A percentile compares a stretch with the other conserved stretches of the same genome.
Conservation (phyloP, 2,329 filamentous ascomycete species). For the Diatrype stigma region DNA sequence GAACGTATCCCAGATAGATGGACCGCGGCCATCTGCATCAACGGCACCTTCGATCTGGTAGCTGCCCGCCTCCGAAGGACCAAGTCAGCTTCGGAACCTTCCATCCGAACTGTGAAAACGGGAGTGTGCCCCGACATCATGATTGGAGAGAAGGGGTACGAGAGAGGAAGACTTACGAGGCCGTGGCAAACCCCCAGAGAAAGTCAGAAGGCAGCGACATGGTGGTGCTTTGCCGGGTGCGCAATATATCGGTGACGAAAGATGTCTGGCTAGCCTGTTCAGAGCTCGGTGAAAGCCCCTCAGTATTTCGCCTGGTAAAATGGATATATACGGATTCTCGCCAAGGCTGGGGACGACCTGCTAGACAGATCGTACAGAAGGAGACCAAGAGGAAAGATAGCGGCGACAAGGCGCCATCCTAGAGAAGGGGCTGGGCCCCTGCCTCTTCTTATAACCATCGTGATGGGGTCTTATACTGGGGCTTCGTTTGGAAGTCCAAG, state of each 20-base stretch:
- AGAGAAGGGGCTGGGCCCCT: slow-evolving; percentile 7
- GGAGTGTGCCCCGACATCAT: not conserved
- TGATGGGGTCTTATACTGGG: slow-evolving; percentile 5
- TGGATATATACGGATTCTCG: slow-evolving; percentile 18
- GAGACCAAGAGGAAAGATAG: slow-evolving; percentile 5
- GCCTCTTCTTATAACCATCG: slow-evolving; percentile 22
- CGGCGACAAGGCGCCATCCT: slow-evolving; percentile 9
- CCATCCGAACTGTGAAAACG: not conserved
- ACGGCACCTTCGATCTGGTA: slow-evolving; percentile 83
- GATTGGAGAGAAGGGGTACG: not conserved
- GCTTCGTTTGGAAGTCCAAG: slow-evolving; percentile 5
- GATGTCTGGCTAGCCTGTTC: slow-evolving; percentile 16
- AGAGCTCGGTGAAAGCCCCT: slow-evolving; percentile 13
- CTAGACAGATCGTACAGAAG: slow-evolving; percentile 1
- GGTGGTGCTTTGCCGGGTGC: slow-evolving; percentile 17
- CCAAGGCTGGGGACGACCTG: slow-evolving; percentile 19
- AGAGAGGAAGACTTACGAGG: slow-evolving; percentile 48
- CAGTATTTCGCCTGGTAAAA: slow-evolving; percentile 24
- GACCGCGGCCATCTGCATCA: slow-evolving; percentile 70
- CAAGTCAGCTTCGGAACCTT: slow-evolving; percentile 12
- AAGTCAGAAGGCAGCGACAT: slow-evolving; percentile 67
- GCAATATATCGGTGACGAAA: slow-evolving; percentile 7
- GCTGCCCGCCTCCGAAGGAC: slow-evolving; percentile 47
- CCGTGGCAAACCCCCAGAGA: slow-evolving; percentile 76
- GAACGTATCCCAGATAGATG: slow-evolving; percentile 90